Base-by-base conservation (phyloP, 2,329 filamentous ascomycete species). In the Cladophialophora bantiana region DNA sequence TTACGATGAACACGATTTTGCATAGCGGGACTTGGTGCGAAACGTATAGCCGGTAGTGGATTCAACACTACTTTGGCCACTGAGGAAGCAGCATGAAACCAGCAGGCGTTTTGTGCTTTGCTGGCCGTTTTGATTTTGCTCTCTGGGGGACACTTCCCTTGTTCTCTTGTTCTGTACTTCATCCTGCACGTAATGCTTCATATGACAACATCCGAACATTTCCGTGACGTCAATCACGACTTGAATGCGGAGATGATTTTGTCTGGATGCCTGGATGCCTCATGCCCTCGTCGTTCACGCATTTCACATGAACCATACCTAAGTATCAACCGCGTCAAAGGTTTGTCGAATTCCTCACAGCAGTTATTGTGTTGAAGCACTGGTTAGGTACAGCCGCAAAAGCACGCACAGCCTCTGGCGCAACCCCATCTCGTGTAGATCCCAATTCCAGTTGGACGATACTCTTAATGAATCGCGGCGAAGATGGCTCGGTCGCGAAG, bases 401-500 rank as follows among this genome's bases (percentile, higher is more conserved):
- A 26, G 26, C 26, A 26, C 26, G 26, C 26, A 2, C 26, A 26
- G 26, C 26, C 26, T 26, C 26, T 26, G 26, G 26, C 26, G 26
- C 26, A 26, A 26, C 26, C 26, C 26, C 26, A 26, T 26, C 3
- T 26, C 26, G 26, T 26, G 26, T 26, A 26, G 26, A 26, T 26
- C 26, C 26, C 2, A 26, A 26, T 26, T 26, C 26, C 26, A 26
- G 26, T 26, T 26, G 26, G 26, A 26, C 26, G 26, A 26, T 38
- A 10, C 32, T 36, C 10, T 58, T 36, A 20, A 59, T 69, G 55
- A 45, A 48, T 45, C 15, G 59, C 31, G 36, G 10, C 36, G 61
- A 64, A 15, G 61, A 69, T 63, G 67, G 67, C 55, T 67, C 74
- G 7, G 62, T 67, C 34, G 64, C 73, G 26, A 70, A 73, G 20